These are phyloP conservation scores for Raffaelea ambrosiae DNA, from an alignment of 2,329 filamentous ascomycete species.

Conservation along the genomic window DNA sequence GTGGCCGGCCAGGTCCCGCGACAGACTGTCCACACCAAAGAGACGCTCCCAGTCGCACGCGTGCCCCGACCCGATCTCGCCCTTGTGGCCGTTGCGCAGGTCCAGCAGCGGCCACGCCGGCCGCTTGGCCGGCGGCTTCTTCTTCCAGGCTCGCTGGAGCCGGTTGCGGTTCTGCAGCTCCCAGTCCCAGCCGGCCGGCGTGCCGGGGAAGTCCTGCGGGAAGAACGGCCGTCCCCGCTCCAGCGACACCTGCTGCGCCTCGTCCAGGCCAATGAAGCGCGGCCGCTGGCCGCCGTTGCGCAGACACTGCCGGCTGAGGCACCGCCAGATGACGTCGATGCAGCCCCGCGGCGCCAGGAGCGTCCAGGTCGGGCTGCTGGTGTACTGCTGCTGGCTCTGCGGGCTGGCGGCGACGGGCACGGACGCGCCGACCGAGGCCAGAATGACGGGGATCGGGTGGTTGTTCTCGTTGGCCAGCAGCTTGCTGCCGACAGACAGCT, in stretches of 20 bases:
- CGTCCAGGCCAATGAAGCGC: constrained; percentile 71
- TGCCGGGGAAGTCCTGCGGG: constrained; percentile 75
- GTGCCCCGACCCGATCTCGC: constrained; percentile 76
- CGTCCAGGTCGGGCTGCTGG: constrained; percentile 50
- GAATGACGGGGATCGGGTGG: constrained; percentile 67
- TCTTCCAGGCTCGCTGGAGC: constrained; percentile 59
- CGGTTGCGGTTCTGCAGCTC: constrained; percentile 56
- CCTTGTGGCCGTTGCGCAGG: constrained; percentile 64
- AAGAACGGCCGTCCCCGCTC: constrained; percentile 76
- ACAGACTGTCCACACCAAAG: constrained; percentile 29
- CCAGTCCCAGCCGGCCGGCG: constrained; percentile 70
- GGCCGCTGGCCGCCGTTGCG: constrained; percentile 67
- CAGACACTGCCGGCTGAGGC: constrained; percentile 64
- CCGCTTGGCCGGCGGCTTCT: constrained; percentile 73
- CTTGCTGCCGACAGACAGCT: constrained; percentile 47
- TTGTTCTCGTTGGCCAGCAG: constrained; percentile 53
- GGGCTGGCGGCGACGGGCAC: background rate
- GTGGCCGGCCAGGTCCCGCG: background rate
- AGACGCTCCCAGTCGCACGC: constrained; percentile 74
- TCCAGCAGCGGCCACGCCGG: constrained; percentile 66
- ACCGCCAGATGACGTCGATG: constrained; percentile 77
- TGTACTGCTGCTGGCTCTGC: constrained; percentile 35
- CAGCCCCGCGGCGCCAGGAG: constrained; percentile 86
- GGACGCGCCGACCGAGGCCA: constrained; percentile 35
- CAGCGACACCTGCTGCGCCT: constrained; percentile 72